Base-by-base conservation (phyloP, 306 rosid species). In the Aeschynomene evenia region DNA sequence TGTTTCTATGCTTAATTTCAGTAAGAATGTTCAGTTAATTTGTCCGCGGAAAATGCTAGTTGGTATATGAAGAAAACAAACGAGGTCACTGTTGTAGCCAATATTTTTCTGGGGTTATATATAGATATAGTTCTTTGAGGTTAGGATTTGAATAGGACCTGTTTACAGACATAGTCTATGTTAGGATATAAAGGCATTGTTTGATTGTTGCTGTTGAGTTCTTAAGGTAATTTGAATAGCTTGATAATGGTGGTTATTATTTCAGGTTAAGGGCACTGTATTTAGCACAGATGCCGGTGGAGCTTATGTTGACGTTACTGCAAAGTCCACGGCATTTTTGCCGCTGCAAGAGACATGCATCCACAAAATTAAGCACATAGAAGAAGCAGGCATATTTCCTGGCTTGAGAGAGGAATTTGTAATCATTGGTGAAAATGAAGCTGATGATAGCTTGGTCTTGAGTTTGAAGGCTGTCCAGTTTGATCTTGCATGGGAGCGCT, bases 401-500 rank as follows among this genome's bases (percentile, higher is more conserved):
- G 97, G 99, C 9, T 37, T 88, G 80, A 88, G 63, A 80, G 91
- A 81, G 58, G 99, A 94, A 69, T 94, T 94, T 81, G 64, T 88
- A 21, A 87, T 94, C 77, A 85, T 91, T 63, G 97, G 89, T 34
- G 92, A 87, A 82, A 91, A 87, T 73, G 92, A 87, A 75, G 72
- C 78, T 15, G 97, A 88, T 59, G 97, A 94, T 77, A 77, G 92
- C 75, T 77, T 91, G 82, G 49, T 87, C 53, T 59, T 94, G 85
- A 94, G 97, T 83, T 84, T 94, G 68, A 88, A 87, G 76, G 50
- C 85, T 46, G 66, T 88, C 19, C 96, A 90, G 52, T 90, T 79
- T 79, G 96, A 87, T 54, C 89, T 94, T 75, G 96, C 96, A 0
- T 93, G 98, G 98, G 97, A 93, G 72, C 84, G 98, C 29, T 94